Percentiles rank a stretch among this genome's conserved stretches.
Conservation (phyloP, 805 yeast species). For the Yarrowia sp. region DNA sequence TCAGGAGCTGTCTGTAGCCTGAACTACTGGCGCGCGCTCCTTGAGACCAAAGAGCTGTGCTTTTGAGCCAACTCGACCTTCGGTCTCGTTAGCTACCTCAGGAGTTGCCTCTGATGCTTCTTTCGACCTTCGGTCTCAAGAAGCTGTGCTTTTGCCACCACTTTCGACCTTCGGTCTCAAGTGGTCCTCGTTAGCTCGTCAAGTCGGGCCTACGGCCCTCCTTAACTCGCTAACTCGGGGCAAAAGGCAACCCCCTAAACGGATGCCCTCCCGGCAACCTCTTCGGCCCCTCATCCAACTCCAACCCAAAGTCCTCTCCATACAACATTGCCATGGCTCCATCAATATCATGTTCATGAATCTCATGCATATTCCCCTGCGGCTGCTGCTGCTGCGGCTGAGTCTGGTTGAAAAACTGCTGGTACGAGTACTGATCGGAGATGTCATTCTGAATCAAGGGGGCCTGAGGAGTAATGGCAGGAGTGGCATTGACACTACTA, state of each 20-base stretch:
- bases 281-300: constrained; percentile 3
- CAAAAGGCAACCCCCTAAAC: constrained; percentile 24
- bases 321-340: constrained; percentile 25
- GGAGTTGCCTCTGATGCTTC: too few species aligned
- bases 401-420: constrained; percentile 9
- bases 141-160: too few species aligned
- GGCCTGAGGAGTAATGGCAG: constrained; percentile 30
- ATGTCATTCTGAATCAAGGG: background rate
- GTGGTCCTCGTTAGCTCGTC: too few species aligned
- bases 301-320: constrained; percentile 14
- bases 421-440: constrained; percentile 23
- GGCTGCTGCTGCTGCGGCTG: constrained; percentile 4
- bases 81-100: too few species aligned
- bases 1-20: too few species aligned
- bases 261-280: constrained; percentile 11
- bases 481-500: constrained; percentile 10
- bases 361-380: background rate
- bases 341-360: constrained; percentile 21
- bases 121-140: too few species aligned
- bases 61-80: too few species aligned
- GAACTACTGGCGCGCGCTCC: too few species aligned
- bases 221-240: constrained; percentile 17
- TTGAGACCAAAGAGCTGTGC: too few species aligned
- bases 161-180: too few species aligned
- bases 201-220: too few species aligned